Evolutionary conservation across 2,329 filamentous ascomycete genomes (phyloP).

Genomic region (Pseudogymnoascus sp.): DNA sequence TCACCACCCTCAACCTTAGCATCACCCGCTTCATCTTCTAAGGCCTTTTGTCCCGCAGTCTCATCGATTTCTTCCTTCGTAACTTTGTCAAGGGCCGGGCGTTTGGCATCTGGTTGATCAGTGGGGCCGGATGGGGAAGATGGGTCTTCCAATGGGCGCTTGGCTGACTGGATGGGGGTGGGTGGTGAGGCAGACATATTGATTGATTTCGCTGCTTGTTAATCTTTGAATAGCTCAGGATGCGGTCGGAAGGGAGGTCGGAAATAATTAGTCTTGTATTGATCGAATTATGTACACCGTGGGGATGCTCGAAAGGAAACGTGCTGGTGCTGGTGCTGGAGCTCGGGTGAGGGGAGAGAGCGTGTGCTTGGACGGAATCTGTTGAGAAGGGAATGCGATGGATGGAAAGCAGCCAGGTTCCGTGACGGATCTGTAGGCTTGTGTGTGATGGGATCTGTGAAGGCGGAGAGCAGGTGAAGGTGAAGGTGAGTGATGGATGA

Average conservation of each 20-base stretch:
- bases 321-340: slow-evolving; percentile 62
- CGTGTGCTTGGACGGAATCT: slow-evolving; percentile 29
- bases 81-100: slow-evolving; percentile 89
- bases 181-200: slow-evolving; percentile 69
- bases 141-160: slow-evolving; percentile 93
- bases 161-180: slow-evolving; percentile 63
- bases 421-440: slow-evolving; percentile 12
- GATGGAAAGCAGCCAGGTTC: slow-evolving; percentile 8
- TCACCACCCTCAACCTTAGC: slow-evolving; percentile 25
- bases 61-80: slow-evolving; percentile 53
- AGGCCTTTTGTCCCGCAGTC: slow-evolving; percentile 34
- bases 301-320: slow-evolving; percentile 83
- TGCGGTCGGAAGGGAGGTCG: slow-evolving; percentile 39
- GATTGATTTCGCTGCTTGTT: slow-evolving; percentile 33
- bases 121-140: slow-evolving; percentile 87
- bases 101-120: slow-evolving; percentile 95
- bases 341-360: slow-evolving; percentile 29
- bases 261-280: slow-evolving; percentile 48
- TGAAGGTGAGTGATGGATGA: slow-evolving; percentile 29
- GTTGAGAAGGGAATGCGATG: slow-evolving; percentile 22
- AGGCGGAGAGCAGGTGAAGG: slow-evolving; percentile 28
- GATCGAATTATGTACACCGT: slow-evolving; percentile 73
- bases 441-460: slow-evolving; percentile 7
- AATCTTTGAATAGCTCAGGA: slow-evolving; percentile 28
- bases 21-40: slow-evolving; percentile 35